Evolutionary conservation across 768 basidiomycete genomes (phyloP), one percentile per base, ranked within the genome.

Genomic region (Phlebiopsis flavidoalba): DNA sequence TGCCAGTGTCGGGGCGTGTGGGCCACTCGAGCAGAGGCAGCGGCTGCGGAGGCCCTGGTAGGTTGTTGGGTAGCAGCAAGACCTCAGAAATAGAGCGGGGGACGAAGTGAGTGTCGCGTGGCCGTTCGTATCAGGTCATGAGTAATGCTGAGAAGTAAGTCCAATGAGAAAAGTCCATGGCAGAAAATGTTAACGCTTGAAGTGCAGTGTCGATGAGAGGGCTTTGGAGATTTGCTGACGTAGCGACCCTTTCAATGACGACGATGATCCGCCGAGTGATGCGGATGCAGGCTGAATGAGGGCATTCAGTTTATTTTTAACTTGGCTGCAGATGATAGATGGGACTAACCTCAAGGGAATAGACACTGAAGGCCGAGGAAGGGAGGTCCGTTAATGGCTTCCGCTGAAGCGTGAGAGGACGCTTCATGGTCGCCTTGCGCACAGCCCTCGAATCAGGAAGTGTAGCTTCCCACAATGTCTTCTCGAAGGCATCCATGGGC

Each of bases 321-420:
- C 53, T 8, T 45, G 1, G 3, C 24, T 33, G 17, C 2, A 14
- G 10, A 10, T 37, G 33, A 35, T 22, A 45, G 14, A 48, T 47
- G 7, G 15, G 57, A 8, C 60, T 57, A 14, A 63, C 62, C 45
- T 50, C 47, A 7, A 31, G 14, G 10, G 61, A 62, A 21, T 62
- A 62, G 21, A 62, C 19, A 49, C 57, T 59, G 45, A 31, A 53
- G 3, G 60, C 52, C 15, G 57, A 58, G 11, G 47, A 55, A 17
- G 58, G 62, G 37, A 59, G 45, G 26, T 59, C 58, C 14, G 58
- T 46, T 8, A 55, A 43, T 40, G 53, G 58, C 36, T 31, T 45
- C n/a, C 22, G 19, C 22, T 35, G 53, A 17, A n/a, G 35, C 17
- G 47, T 48, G 17, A 21, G 11, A 10, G 24, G 54, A 10, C 35